These are phyloP conservation scores for Botrytis tulipae DNA, from an alignment of 2,329 filamentous ascomycete genomes.

Conservation along the genomic window DNA sequence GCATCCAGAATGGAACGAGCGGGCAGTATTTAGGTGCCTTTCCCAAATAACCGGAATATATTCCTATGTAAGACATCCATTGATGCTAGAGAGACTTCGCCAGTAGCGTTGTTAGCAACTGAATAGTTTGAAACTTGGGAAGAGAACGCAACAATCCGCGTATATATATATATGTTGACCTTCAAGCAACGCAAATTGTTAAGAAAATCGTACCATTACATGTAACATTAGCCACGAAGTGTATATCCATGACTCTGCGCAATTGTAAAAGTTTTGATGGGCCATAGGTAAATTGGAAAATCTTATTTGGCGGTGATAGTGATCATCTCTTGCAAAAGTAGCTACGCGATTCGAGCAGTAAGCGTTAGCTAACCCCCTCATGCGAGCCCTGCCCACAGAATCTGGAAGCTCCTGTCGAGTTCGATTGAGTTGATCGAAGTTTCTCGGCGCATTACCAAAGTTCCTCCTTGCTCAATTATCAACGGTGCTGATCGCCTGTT, in stretches of 20 bases:
- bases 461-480: no score
- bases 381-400: background rate
- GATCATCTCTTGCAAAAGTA: no score
- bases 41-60: background rate
- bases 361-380: background rate
- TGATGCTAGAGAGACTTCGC: background rate
- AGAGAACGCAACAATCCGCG: background rate
- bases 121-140: background rate
- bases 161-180: background rate
- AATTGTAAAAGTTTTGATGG: background rate
- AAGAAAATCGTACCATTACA: background rate
- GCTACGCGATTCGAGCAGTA: no score
- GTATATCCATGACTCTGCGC: background rate
- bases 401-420: background rate
- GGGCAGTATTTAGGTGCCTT: background rate
- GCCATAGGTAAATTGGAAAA: background rate
- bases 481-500: no score
- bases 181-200: background rate
- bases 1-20: background rate
- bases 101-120: background rate
- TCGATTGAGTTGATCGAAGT: background rate
- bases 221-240: background rate
- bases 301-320: no score
- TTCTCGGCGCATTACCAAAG: background rate
- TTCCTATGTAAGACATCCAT: background rate